Evolutionary conservation across 306 rosid species (phyloP), one percentile per base, ranked within the genome.

Genomic region (Prinsepia uniflora): DNA sequence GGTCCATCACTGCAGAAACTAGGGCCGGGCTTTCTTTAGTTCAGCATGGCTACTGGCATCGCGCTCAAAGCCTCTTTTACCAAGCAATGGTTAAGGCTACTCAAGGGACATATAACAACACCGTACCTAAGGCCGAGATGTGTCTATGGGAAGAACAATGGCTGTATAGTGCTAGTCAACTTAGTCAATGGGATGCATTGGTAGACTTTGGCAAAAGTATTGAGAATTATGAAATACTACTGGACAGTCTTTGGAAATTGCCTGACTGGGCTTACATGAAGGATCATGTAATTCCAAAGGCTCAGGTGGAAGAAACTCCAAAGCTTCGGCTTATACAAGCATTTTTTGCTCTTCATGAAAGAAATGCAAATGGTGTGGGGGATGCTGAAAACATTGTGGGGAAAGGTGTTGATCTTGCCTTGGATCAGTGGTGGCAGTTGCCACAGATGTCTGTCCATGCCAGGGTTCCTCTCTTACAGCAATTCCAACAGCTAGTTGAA

Each of bases 121-220:
- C 96, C 13, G 97, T 91, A 48, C 96, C 99, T 5, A 95, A 95
- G 88, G 96, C 99, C 66, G 99, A 95, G 90, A 95, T 95, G 99
- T 95, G 99, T 82, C 92, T 95, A 19, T 95, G 99, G 99, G 99
- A 95, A 85, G 99, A 91, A 81, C 99, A 95, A 69, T 95, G 99
- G 99, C 81, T 91, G 73, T 80, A 70, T 76, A 89, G 99, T 87
- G 96, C 96, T 76, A 84, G 78, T 84, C 99, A 91, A 84, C 97
- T 95, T 45, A 82, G 97, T 86, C 96, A 95, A 75, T 95, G 99
- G 99, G 99, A 95, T 54, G 96, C 96, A 67, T 79, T 95, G 75
- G 91, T 85, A 30, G 99, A 95, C 74, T 95, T 91, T 67, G 99
- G 97, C 48, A 95, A 95, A 86, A 89, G 93, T 81, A 76, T 95